These are phyloP conservation scores for Fagopyrum esculentum DNA, from an alignment of 148 eudicot species.

Conservation along the genomic window DNA sequence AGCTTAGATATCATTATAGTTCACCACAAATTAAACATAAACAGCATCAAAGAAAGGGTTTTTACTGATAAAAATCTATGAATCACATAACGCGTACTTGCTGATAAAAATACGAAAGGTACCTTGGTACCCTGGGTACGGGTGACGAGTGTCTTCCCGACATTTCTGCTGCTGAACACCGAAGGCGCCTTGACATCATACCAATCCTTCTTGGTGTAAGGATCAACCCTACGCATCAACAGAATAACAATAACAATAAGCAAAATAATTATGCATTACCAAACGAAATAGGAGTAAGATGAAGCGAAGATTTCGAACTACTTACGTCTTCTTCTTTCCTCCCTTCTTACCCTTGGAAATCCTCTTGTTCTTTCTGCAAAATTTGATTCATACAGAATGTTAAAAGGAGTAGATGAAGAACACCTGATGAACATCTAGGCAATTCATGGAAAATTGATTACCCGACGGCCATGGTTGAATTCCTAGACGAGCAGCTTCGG, in stretches of 20 bases:
- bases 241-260: not conserved
- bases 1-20: too few species aligned
- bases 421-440: too few species aligned
- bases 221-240: not conserved
- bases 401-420: too few species aligned
- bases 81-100: not conserved
- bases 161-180: constrained; percentile 1
- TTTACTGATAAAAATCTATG: not conserved
- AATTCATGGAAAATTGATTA: not conserved
- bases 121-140: constrained; percentile 17
- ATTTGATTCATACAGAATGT: not conserved
- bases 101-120: not conserved
- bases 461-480: constrained; percentile 15
- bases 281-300: not conserved
- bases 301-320: not conserved
- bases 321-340: constrained; percentile 15
- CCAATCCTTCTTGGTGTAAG: constrained; percentile 13
- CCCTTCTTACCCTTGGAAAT: constrained; percentile 15
- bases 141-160: constrained; percentile 14
- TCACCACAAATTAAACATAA: not conserved
- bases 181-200: constrained; percentile 13
- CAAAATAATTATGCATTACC: not conserved
- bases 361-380: constrained; percentile 15
- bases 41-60: not conserved
- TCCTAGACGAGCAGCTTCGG: not conserved